Evolutionary conservation across 306 rosid species (phyloP).

Genomic region (Pterocarpus santalinus): DNA sequence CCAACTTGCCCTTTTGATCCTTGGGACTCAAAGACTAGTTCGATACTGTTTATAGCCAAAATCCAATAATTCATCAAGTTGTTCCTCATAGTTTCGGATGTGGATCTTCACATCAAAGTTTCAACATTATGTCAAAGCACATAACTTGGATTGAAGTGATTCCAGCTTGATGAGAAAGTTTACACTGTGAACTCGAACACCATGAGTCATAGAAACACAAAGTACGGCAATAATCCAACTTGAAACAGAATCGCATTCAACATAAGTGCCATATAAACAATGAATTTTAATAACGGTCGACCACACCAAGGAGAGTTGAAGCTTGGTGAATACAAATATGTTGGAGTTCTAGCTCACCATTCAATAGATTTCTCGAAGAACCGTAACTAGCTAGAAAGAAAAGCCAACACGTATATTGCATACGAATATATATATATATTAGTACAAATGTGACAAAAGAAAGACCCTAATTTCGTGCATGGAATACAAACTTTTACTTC

Average conservation of each 20-base stretch:
- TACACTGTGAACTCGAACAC: background rate
- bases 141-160: background rate
- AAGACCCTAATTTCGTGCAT: no score
- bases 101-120: background rate
- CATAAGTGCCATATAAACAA: no score
- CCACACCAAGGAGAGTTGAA: no score
- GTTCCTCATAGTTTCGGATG: background rate
- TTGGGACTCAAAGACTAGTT: background rate
- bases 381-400: no score
- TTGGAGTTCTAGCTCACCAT: background rate
- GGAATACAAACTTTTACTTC: no score
- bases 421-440: no score
- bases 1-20: background rate
- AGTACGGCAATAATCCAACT: background rate
- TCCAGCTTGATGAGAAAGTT: background rate
- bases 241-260: background rate
- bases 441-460: no score
- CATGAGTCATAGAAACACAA: background rate
- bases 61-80: background rate
- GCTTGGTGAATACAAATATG: background rate
- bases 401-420: no score
- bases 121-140: background rate
- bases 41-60: background rate
- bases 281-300: no score
- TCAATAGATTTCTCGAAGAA: no score